A percentile compares a stretch with the other conserved stretches of the same genome.
Evolutionary conservation across 2,329 filamentous ascomycete species (phyloP).

Genomic region (Ophiocordyceps camponoti-leonardi): DNA sequence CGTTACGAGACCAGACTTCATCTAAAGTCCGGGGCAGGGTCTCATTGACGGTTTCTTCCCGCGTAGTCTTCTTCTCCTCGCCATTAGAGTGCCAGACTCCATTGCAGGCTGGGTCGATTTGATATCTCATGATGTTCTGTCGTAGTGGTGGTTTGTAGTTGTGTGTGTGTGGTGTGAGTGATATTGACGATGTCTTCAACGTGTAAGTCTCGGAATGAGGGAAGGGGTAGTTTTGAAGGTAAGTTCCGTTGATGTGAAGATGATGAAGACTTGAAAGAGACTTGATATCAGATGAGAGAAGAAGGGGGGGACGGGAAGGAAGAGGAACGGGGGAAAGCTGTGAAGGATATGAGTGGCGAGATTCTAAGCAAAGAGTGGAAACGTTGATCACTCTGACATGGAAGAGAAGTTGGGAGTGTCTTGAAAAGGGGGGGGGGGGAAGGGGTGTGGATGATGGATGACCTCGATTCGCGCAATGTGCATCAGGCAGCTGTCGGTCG

Average conservation of each 20-base stretch:
- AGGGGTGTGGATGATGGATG: not conserved
- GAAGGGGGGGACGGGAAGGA: no score
- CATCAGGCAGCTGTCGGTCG: not conserved
- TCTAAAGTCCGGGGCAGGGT: not conserved
- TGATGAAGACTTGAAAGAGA: not conserved
- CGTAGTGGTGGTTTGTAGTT: no score
- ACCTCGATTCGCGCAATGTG: not conserved
- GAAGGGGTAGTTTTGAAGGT: not conserved
- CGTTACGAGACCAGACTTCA: conserved; percentile 5
- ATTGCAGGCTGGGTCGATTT: not conserved
- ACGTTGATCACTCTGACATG: no score
- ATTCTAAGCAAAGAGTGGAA: no score
- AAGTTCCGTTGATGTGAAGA: not conserved
- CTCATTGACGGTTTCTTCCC: conserved; percentile 1
- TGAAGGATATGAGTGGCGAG: no score
- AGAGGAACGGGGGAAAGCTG: no score
- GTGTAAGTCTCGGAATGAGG: not conserved
- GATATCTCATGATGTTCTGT: conserved; percentile 1
- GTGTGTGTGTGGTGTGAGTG: no score
- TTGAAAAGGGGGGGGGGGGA: not conserved
- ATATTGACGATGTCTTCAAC: not conserved
- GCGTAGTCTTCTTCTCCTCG: not conserved
- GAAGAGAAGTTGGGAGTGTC: no score
- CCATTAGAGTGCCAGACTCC: not conserved
- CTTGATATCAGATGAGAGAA: not conserved